These are phyloP conservation scores for Ceratobasidium sp. DNA, from an alignment of 1,284 basidiomycete genomes.

Conservation along the genomic window DNA sequence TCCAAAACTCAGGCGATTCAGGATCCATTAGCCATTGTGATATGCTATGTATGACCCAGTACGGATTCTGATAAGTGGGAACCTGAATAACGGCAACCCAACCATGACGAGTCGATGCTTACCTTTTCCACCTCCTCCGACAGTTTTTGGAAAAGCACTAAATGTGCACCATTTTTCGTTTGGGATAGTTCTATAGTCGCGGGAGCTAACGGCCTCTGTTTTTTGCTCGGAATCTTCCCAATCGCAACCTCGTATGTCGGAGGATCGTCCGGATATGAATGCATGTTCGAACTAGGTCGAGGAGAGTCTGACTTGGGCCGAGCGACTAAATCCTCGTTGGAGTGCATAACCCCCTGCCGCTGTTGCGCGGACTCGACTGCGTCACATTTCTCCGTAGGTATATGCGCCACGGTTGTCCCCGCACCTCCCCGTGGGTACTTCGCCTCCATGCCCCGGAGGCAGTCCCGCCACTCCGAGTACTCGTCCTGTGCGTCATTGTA, in stretches of 20 bases:
- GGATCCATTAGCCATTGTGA: conserved; percentile 26
- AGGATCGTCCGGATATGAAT: conserved; percentile 12
- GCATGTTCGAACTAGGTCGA: background rate
- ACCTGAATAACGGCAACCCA: background rate
- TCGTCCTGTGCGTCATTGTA: conserved; percentile 16
- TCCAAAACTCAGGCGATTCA: conserved; percentile 24
- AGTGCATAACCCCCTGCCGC: conserved; percentile 24
- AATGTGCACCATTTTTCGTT: conserved; percentile 25
- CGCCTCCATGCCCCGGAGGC: conserved; percentile 34
- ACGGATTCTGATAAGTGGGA: background rate
- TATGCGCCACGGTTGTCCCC: conserved; percentile 19
- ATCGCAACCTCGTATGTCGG: conserved; percentile 23
- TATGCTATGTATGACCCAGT: conserved; percentile 16
- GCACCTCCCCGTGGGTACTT: conserved; percentile 23
- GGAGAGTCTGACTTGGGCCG: background rate
- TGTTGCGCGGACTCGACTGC: conserved; percentile 13
- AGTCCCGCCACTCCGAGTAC: conserved; percentile 30
- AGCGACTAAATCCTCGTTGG: conserved; percentile 12
- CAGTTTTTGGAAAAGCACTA: conserved; percentile 6
- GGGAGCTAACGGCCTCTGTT: background rate
- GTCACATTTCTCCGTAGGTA: conserved; percentile 10
- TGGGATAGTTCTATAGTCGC: background rate
- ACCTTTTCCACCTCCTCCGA: conserved; percentile 15
- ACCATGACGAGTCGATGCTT: background rate
- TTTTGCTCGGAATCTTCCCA: background rate